phyloP scores from a whole-genome alignment of 2,329 filamentous ascomycete genomes.

The Fusarium tanahbumbuense region DNA sequence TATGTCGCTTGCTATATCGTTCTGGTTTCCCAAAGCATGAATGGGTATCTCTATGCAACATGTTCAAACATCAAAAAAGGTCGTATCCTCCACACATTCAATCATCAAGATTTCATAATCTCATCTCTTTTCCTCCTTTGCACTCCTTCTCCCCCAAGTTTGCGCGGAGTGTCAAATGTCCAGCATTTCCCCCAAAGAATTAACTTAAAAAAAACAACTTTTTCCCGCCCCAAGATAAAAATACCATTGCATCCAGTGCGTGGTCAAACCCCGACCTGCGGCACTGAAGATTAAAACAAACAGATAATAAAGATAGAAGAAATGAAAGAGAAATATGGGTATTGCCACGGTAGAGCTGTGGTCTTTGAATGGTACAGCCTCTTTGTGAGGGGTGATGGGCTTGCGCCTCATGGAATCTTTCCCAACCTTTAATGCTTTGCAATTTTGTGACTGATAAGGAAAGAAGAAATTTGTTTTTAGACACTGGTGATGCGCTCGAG shows the following conservation, averaged over 20 bases:
- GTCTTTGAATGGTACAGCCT: slow-evolving; percentile 14
- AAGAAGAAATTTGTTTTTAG: slow-evolving; percentile 46
- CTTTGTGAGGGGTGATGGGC: slow-evolving; percentile 29
- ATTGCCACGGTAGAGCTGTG: slow-evolving; percentile 13
- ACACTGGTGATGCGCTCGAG: slow-evolving; percentile 62
- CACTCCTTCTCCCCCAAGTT: slow-evolving; percentile 31
- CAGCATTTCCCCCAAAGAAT: slow-evolving; percentile 42
- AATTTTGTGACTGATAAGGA: slow-evolving; percentile 24
- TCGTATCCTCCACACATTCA: slow-evolving; percentile 42
- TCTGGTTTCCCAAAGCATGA: slow-evolving; percentile 44
- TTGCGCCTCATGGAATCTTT: slow-evolving; percentile 45
- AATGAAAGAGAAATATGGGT: slow-evolving; percentile 2
- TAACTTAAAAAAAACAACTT: slow-evolving; percentile 18
- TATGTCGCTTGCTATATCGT: slow-evolving; percentile 48
- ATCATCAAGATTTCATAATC: slow-evolving; percentile 45
- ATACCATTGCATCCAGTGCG: slow-evolving; percentile 47
- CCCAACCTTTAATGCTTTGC: slow-evolving; percentile 40
- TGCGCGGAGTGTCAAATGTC: slow-evolving; percentile 40
- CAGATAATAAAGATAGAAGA: not conserved
- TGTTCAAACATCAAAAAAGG: slow-evolving; percentile 38
- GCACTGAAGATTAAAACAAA: slow-evolving; percentile 40
- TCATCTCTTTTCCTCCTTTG: slow-evolving; percentile 20
- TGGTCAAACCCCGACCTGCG: slow-evolving; percentile 47
- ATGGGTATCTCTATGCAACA: slow-evolving; percentile 52
- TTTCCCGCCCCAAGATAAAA: slow-evolving; percentile 24